phyloP scores from a whole-genome alignment of 2,329 filamentous ascomycete genomes.

The Grosmannia serpens region DNA sequence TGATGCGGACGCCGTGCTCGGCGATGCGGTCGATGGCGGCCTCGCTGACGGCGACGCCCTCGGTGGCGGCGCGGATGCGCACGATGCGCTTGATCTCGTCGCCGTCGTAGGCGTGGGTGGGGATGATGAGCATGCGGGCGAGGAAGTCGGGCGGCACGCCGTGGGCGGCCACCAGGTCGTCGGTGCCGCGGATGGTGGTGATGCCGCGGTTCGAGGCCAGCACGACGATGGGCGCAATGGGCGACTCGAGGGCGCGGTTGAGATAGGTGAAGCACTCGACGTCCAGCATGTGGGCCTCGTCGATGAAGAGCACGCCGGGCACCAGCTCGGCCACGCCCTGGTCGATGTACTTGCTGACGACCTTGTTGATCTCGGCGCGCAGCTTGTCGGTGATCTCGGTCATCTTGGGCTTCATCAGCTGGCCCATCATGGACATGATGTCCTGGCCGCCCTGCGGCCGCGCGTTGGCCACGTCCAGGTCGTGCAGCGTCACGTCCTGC shows the following conservation, averaged over 20 bases:
- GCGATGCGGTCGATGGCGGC: conserved; percentile 79
- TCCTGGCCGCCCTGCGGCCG: conserved; percentile 94
- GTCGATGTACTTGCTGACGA: conserved; percentile 97
- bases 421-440: conserved; percentile 99
- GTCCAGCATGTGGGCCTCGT: conserved; percentile 99
- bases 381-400: conserved; percentile 99
- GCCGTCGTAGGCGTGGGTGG: conserved; percentile 77
- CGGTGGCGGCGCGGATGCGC: conserved; percentile 68
- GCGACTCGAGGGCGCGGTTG: conserved; percentile 91
- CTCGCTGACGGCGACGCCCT: conserved; percentile 68
- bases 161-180: conserved; percentile 74
- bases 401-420: conserved; percentile 99
- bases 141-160: conserved; percentile 91
- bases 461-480: conserved; percentile 91
- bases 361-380: conserved; percentile 93
- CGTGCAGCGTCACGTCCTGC: conserved; percentile 94
- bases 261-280: conserved; percentile 99
- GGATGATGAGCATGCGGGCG: conserved; percentile 87
- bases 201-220: conserved; percentile 93
- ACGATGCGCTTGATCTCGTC: conserved; percentile 92
- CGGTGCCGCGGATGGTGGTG: conserved; percentile 81
- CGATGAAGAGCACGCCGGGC: conserved; percentile 96
- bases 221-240: conserved; percentile 92
- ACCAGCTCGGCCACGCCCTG: conserved; percentile 95
- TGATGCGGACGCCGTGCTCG: conserved; percentile 77